phyloP scores from a whole-genome alignment of 2,329 filamentous ascomycete genomes.

The Ciborinia camelliae region DNA sequence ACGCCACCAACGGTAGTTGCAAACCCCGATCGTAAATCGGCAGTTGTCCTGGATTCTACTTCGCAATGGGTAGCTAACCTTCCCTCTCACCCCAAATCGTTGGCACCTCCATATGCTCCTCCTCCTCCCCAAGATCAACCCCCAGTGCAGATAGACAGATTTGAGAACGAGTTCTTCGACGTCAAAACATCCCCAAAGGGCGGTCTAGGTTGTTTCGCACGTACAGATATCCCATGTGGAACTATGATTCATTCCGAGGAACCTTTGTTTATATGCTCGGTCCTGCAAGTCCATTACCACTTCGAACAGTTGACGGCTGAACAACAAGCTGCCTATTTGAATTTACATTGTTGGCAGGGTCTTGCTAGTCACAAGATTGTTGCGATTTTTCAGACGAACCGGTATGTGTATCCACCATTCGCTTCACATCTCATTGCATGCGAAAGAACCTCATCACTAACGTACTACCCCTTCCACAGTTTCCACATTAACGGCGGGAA shows the following conservation, averaged over 20 bases:
- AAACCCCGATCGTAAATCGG: background rate
- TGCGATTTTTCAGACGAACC: slow-evolving; percentile 35
- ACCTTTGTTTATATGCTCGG: slow-evolving; percentile 29
- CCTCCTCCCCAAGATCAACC: slow-evolving; percentile 4
- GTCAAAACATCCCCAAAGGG: slow-evolving; percentile 30
- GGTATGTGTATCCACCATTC: slow-evolving; percentile 25
- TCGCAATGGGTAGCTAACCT: background rate
- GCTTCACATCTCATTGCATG: background rate
- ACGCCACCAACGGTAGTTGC: background rate
- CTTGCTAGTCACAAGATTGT: slow-evolving; percentile 22
- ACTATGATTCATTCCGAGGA: slow-evolving; percentile 32
- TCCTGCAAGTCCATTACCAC: slow-evolving; percentile 23
- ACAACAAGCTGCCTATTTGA: slow-evolving; percentile 26
- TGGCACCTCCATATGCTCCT: background rate
- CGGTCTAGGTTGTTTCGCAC: slow-evolving; percentile 36
- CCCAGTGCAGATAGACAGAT: slow-evolving; percentile 14
- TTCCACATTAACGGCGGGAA: slow-evolving; percentile 1
- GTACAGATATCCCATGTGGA: slow-evolving; percentile 28
- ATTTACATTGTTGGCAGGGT: slow-evolving; percentile 23
- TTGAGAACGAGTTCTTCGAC: slow-evolving; percentile 33
- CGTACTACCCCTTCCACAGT: background rate
- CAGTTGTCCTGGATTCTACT: background rate
- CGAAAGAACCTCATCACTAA: background rate
- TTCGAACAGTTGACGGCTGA: slow-evolving; percentile 27
- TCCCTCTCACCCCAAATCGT: background rate